Percentiles rank a stretch among this genome's conserved stretches.
phyloP scores from a whole-genome alignment of 495 filamentous ascomycete genomes.

The Penicillium herquei region DNA sequence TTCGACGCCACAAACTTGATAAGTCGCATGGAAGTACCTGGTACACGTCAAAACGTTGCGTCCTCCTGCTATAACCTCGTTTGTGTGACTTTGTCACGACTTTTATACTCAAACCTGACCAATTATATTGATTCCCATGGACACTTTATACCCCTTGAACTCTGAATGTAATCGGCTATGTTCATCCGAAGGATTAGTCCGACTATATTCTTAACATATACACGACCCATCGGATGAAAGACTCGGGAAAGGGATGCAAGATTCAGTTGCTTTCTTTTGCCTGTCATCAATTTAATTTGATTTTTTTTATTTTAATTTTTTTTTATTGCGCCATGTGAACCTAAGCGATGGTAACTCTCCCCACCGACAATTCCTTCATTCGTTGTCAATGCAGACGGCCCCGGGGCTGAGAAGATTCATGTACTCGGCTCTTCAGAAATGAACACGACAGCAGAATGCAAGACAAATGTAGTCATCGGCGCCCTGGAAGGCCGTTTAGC shows the following conservation, averaged over 20 bases:
- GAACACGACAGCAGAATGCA: not conserved
- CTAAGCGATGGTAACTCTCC: not conserved
- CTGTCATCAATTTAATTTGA: no score
- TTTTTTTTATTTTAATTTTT: no score
- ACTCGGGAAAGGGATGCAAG: no score
- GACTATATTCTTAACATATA: not conserved
- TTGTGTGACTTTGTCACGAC: not conserved
- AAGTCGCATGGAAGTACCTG: not conserved
- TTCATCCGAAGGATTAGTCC: not conserved
- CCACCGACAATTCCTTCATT: conserved; percentile 9
- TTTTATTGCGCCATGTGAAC: no score
- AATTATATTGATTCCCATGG: not conserved
- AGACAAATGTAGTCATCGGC: conserved; percentile 16
- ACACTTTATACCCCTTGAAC: no score
- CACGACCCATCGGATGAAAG: no score
- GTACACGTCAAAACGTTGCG: not conserved
- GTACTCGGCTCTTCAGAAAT: no score
- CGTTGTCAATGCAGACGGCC: not conserved
- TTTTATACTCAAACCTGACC: not conserved
- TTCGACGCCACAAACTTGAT: not conserved
- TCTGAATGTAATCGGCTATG: not conserved
- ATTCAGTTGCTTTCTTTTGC: no score
- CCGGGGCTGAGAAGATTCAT: not conserved
- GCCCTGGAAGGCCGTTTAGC: no score
- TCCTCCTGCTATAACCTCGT: not conserved